Conservation (phyloP, 2,329 filamentous ascomycete species). For the Aurifilum marmelostoma region DNA sequence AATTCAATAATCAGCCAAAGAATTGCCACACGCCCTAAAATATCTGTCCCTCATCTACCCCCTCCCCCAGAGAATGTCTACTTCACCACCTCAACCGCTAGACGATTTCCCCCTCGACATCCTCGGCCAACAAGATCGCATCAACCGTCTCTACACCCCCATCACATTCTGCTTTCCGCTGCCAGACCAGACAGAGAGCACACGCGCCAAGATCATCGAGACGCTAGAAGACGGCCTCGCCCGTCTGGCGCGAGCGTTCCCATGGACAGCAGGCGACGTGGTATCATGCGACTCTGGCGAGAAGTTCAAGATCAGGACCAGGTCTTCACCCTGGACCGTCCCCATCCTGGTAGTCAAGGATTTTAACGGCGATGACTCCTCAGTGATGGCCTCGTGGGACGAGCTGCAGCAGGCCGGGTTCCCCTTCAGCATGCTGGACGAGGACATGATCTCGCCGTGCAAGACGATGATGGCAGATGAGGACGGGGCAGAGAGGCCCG, state of each 20-base stretch:
- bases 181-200: conserved; percentile 27
- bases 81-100: background rate
- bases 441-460: conserved; percentile 45
- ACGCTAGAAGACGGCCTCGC: conserved; percentile 43
- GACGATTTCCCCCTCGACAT: conserved; percentile 40
- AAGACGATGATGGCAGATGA: conserved; percentile 42
- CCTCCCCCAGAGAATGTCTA: background rate
- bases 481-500: conserved; percentile 36
- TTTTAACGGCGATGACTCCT: conserved; percentile 34
- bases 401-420: conserved; percentile 43
- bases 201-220: conserved; percentile 34
- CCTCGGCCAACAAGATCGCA: conserved; percentile 45
- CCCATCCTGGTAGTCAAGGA: conserved; percentile 48
- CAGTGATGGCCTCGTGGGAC: conserved; percentile 44
- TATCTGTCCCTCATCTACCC: too few species aligned
- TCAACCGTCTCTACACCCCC: conserved; percentile 50
- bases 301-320: conserved; percentile 43
- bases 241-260: conserved; percentile 45
- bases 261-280: conserved; percentile 52
- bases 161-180: conserved; percentile 46
- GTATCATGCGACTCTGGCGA: conserved; percentile 38
- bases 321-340: conserved; percentile 34
- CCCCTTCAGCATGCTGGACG: conserved; percentile 53
- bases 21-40: background rate
- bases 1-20: background rate